These are phyloP conservation scores for Colletotrichum spinosum DNA, from an alignment of 2,329 filamentous ascomycete genomes.

Conservation along the genomic window DNA sequence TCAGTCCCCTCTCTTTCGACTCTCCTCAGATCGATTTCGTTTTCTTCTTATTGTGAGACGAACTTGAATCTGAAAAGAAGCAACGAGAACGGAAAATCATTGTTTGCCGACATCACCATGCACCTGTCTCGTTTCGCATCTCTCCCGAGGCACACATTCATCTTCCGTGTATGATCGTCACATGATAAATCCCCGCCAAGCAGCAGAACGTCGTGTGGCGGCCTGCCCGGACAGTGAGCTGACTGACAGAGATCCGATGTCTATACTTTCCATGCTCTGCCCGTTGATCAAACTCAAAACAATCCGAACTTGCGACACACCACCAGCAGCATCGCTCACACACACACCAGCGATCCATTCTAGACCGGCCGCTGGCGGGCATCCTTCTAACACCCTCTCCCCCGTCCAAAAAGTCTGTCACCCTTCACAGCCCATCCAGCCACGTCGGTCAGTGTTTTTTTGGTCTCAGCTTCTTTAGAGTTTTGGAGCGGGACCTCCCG, in stretches of 20 bases:
- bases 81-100: not conserved
- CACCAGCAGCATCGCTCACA: not conserved
- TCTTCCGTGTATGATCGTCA: conserved; percentile 23
- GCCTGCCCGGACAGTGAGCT: not conserved
- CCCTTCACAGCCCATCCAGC: not conserved
- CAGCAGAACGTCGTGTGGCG: not conserved
- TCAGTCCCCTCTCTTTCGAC: too few species aligned
- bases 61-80: too few species aligned
- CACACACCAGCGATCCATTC: conserved; percentile 2
- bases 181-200: conserved; percentile 19
- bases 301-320: conserved; percentile 33
- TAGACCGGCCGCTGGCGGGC: conserved; percentile 14
- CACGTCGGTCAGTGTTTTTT: conserved; percentile 7
- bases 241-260: conserved; percentile 33
- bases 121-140: too few species aligned
- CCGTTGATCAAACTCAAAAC: conserved; percentile 24
- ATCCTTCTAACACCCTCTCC: not conserved
- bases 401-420: not conserved
- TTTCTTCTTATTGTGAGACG: too few species aligned
- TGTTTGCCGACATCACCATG: not conserved
- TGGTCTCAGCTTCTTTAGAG: conserved; percentile 26
- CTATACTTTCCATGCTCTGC: not conserved
- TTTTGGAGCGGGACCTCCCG: conserved; percentile 23
- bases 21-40: too few species aligned
- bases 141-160: conserved; percentile 8